Base-by-base conservation (phyloP, 352 stramenopile genomes). In the Globisporangium mamillatum region DNA sequence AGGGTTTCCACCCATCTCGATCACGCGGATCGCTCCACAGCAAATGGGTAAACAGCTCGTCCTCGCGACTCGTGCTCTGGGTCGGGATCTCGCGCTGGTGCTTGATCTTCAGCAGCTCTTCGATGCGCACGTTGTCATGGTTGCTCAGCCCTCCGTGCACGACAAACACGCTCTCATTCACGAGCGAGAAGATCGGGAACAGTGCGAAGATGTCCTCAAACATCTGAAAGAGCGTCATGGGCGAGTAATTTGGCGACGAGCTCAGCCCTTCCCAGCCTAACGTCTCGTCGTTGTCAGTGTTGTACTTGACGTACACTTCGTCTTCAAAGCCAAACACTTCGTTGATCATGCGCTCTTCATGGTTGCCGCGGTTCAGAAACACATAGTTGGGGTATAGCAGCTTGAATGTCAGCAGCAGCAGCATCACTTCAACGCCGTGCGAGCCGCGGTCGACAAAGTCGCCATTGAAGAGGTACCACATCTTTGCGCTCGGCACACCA, bases 391-490 rank as follows among this genome's bases (percentile, higher is more conserved):
- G 91, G 65, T 95, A 93, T 44, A 97, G 58, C 3, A 98, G 69
- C 76, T 97, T 97, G 70, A 98, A 97, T 1, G 84, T 84, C 5
- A 97, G 76, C 32, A 98, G 67, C n/a, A 94, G 70, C 41, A 93
- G 80, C 55, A 98, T 91, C 4, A 98, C 89, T 72, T 99, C 95
- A n/a, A 97, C 82, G 25, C 94, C 93, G 36, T 98, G 85, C 1
- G 80, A 88, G 4, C 96, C 96, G 1, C 96, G 88, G 76, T 99
- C 96, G 25, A 98, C 96, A 71, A 98, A 98, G 69, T 99, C 95
- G 3, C 96, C 96, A 64, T 99, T 99, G 73, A 99, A 98, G 0
- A 99, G 73, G 73, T 98, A 98, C 81, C 86, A 92, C 54, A 91
- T 98, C 56, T 92, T 94, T 20, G 75, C 67, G 53, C 77, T 93